These are phyloP conservation scores for Vicia faba DNA, from an alignment of 306 rosid genomes.

Conservation along the genomic window DNA sequence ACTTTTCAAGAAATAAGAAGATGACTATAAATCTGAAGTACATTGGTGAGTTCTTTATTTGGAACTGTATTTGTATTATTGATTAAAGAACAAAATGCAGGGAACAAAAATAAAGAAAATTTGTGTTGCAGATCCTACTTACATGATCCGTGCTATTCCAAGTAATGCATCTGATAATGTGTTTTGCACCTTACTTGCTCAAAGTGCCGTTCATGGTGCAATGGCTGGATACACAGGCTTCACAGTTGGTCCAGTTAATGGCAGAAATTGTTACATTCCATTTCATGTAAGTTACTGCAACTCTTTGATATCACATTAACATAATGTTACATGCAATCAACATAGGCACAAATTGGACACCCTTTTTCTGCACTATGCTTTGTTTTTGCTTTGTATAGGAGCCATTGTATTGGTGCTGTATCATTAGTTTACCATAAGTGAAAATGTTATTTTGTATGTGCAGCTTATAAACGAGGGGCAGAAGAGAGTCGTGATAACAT, in stretches of 20 bases:
- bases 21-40: slow-evolving; percentile 63
- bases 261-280: slow-evolving; percentile 69
- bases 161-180: slow-evolving; percentile 77
- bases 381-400: too few species aligned
- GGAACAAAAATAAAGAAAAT: too few species aligned
- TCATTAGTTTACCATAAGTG: slow-evolving; percentile 1
- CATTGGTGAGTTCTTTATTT: slow-evolving; percentile 51
- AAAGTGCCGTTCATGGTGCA: slow-evolving; percentile 74
- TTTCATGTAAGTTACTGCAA: slow-evolving; percentile 52
- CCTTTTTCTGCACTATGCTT: too few species aligned
- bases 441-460: slow-evolving; percentile 25
- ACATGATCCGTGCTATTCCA: slow-evolving; percentile 77
- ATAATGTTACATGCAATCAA: too few species aligned
- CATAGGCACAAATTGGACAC: too few species aligned
- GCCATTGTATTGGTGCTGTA: background rate
- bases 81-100: too few species aligned
- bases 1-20: slow-evolving; percentile 49
- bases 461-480: slow-evolving; percentile 57
- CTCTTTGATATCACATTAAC: background rate
- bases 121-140: too few species aligned
- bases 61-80: background rate
- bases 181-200: slow-evolving; percentile 71
- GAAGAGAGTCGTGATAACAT: slow-evolving; percentile 68
- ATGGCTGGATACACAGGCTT: slow-evolving; percentile 81
- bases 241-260: slow-evolving; percentile 67